These are phyloP conservation scores for Russula dissimulans DNA, from an alignment of 768 basidiomycete genomes.

Conservation along the genomic window DNA sequence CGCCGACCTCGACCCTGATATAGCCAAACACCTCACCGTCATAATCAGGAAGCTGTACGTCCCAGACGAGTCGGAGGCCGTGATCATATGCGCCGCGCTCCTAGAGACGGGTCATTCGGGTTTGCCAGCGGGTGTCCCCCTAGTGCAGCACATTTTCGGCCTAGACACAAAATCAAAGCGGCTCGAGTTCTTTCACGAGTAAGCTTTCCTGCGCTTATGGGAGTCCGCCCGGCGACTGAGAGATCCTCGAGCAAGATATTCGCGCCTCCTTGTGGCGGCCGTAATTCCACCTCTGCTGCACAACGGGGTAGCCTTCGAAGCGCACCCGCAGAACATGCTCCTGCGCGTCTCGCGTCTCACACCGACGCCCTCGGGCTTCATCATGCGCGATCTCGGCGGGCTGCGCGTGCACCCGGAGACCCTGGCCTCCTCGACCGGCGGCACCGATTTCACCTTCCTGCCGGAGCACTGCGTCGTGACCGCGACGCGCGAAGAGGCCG, in stretches of 20 bases:
- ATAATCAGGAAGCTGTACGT: slow-evolving; percentile 39
- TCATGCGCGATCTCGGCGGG: slow-evolving; percentile 50
- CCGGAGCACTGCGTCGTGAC: slow-evolving; percentile 46
- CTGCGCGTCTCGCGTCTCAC: slow-evolving; percentile 37
- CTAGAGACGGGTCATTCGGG: slow-evolving; percentile 43
- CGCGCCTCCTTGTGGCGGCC: slow-evolving; percentile 41
- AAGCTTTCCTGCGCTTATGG: slow-evolving; percentile 3
- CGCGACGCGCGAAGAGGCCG: slow-evolving; percentile 39
- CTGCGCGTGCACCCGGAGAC: slow-evolving; percentile 46
- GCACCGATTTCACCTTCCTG: slow-evolving; percentile 39
- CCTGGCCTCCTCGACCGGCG: slow-evolving; percentile 37
- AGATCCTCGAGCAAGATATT: slow-evolving; percentile 31
- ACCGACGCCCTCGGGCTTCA: slow-evolving; percentile 39
- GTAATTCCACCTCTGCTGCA: slow-evolving; percentile 42
- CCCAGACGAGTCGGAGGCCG: slow-evolving; percentile 32
- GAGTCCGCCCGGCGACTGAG: neutral
- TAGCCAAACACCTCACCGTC: slow-evolving; percentile 45
- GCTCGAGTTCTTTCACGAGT: slow-evolving; percentile 40
- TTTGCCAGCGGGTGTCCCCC: slow-evolving; percentile 34
- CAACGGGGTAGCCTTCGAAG: slow-evolving; percentile 54
- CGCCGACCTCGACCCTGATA: slow-evolving; percentile 32
- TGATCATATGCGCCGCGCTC: slow-evolving; percentile 44
- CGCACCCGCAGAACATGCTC: slow-evolving; percentile 50
- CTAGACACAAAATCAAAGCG: slow-evolving; percentile 41
- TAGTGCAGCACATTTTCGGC: slow-evolving; percentile 37